These are phyloP conservation scores for Acacia concinna DNA, from an alignment of 331 rosid genomes.

Conservation along the genomic window DNA sequence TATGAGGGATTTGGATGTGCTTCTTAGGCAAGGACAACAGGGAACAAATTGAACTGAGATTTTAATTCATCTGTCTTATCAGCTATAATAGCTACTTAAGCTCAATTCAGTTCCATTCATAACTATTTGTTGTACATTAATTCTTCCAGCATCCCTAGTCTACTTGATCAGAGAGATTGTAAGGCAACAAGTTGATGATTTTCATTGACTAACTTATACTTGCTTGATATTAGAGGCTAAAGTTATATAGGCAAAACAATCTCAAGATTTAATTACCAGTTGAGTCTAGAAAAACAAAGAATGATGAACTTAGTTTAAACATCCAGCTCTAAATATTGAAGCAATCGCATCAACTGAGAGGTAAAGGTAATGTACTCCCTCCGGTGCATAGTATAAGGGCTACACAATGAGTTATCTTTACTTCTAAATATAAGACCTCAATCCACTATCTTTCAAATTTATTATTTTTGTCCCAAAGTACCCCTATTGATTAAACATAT, in stretches of 20 bases:
- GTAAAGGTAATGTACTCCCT: too few species aligned
- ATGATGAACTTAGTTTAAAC: not conserved
- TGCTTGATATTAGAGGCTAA: not conserved
- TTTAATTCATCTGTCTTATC: not conserved
- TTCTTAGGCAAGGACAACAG: not conserved
- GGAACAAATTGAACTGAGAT: not conserved
- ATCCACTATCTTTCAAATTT: too few species aligned
- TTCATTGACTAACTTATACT: not conserved
- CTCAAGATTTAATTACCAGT: not conserved
- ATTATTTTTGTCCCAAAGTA: too few species aligned
- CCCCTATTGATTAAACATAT: too few species aligned
- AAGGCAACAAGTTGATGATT: not conserved
- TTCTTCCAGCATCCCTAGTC: not conserved
- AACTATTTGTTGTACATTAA: not conserved
- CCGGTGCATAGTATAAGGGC: too few species aligned
- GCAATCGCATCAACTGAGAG: not conserved
- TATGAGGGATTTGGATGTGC: too few species aligned
- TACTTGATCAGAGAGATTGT: not conserved
- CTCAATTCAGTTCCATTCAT: not conserved
- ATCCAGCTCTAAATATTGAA: not conserved
- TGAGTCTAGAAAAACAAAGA: not conserved
- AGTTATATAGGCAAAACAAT: not conserved
- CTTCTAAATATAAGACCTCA: too few species aligned
- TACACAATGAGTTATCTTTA: too few species aligned
- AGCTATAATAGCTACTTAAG: not conserved